Evolutionary conservation across 352 stramenopile genomes (phyloP).

Genomic region (Pythium rhizo-oryzae): DNA sequence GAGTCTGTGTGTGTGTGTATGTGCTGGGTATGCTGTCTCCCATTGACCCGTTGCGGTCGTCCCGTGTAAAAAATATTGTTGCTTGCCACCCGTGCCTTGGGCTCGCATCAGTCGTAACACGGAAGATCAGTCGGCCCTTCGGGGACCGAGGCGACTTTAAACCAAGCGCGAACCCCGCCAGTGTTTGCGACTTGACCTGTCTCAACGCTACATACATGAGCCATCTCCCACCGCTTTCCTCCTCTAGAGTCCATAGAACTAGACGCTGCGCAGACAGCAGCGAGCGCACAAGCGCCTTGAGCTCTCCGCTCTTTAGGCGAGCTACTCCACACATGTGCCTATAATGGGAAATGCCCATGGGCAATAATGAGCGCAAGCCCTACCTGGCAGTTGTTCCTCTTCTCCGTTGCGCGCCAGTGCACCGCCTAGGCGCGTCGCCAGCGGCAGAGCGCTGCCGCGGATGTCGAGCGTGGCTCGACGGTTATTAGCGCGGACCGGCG

Average conservation of each 20-base stretch:
- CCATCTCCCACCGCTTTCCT: neutral
- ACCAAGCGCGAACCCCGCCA: conserved; percentile 68
- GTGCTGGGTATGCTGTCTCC: neutral
- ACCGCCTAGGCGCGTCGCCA: too few species aligned
- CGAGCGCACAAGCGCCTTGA: too few species aligned
- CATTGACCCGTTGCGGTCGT: neutral
- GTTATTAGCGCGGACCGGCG: too few species aligned
- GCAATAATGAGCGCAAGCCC: too few species aligned
- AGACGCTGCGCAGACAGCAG: too few species aligned
- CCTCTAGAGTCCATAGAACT: neutral
- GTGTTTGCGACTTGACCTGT: conserved; percentile 86
- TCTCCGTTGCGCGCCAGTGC: too few species aligned
- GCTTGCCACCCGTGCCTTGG: conserved; percentile 79
- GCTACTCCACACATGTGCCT: too few species aligned
- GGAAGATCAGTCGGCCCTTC: conserved; percentile 60
- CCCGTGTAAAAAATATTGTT: conserved; percentile 71
- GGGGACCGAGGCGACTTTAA: conserved; percentile 80
- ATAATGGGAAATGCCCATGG: too few species aligned
- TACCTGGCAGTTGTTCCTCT: too few species aligned
- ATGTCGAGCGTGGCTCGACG: too few species aligned
- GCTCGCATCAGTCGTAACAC: conserved; percentile 80
- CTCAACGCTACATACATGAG: conserved; percentile 72
- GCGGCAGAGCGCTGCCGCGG: too few species aligned
- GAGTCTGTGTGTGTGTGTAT: conserved; percentile 1
- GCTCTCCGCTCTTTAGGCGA: too few species aligned